Evolutionary conservation across 78 protist species (phyloP).

Genomic region (Dictyostelium capitatum): DNA sequence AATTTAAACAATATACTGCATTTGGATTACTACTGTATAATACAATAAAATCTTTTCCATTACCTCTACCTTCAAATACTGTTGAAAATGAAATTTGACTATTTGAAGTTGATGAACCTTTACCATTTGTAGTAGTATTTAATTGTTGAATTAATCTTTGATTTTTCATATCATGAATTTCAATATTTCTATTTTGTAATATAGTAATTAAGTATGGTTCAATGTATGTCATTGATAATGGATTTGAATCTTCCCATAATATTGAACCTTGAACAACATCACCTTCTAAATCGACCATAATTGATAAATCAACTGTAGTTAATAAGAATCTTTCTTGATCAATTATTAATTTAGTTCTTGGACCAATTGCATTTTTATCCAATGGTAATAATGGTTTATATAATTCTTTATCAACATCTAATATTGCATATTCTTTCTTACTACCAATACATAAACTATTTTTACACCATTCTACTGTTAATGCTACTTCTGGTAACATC

Average conservation of each 20-base stretch:
- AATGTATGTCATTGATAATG: slow-evolving; percentile 22
- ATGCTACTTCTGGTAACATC: slow-evolving; percentile 32
- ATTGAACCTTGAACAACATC: slow-evolving; percentile 32
- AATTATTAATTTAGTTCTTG: slow-evolving; percentile 10
- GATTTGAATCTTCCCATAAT: slow-evolving; percentile 17
- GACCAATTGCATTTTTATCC: slow-evolving; percentile 20
- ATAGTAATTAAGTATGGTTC: slow-evolving; percentile 40
- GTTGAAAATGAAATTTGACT: not conserved
- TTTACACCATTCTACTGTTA: slow-evolving; percentile 60
- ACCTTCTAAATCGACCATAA: slow-evolving; percentile 41
- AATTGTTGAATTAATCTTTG: slow-evolving; percentile 20
- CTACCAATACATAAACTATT: slow-evolving; percentile 52
- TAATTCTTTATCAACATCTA: slow-evolving; percentile 46
- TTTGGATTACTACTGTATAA: not conserved
- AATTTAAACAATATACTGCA: slow-evolving; percentile 38
- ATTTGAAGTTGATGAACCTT: not conserved
- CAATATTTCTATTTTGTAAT: not conserved
- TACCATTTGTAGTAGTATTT: not conserved
- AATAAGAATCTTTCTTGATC: slow-evolving; percentile 29
- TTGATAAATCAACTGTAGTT: slow-evolving; percentile 17
- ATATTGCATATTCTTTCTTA: slow-evolving; percentile 58
- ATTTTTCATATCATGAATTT: slow-evolving; percentile 39
- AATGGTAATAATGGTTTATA: slow-evolving; percentile 26
- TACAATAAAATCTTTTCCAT: slow-evolving; percentile 37
- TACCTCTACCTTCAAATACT: slow-evolving; percentile 43